Conservation (phyloP, 2,329 filamentous ascomycete genomes). For the Emergomyces pasteurianus region DNA sequence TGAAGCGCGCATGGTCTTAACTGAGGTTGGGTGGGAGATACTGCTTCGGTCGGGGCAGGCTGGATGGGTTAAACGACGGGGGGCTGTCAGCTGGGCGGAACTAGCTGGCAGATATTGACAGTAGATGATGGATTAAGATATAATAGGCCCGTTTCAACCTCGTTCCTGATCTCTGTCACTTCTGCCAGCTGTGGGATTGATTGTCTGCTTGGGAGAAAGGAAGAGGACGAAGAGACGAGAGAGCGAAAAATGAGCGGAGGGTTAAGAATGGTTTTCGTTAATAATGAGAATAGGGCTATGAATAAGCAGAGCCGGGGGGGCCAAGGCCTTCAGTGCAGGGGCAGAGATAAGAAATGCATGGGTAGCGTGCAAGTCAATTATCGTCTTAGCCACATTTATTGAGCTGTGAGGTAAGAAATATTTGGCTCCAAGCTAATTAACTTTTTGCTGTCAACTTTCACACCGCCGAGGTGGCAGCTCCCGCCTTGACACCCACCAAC, state of each 20-base stretch:
- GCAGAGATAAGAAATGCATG: neutral
- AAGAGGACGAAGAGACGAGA: constrained; percentile 2
- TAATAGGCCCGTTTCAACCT: neutral
- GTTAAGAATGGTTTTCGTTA: neutral
- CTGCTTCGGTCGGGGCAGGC: neutral
- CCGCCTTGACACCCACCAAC: neutral
- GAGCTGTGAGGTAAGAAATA: neutral
- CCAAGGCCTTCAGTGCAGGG: neutral
- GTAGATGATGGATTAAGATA: neutral
- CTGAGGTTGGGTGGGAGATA: constrained; percentile 8
- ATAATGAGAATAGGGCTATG: neutral
- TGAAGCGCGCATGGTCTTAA: constrained; percentile 30
- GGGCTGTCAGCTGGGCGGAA: neutral
- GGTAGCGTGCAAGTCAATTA: neutral
- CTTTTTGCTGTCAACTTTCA: neutral
- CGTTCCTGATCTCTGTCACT: neutral
- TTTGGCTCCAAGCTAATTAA: neutral
- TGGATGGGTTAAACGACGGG: constrained; percentile 9
- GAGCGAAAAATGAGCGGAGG: neutral
- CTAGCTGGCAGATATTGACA: neutral
- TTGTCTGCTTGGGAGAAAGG: neutral
- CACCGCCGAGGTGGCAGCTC: neutral
- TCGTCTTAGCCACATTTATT: neutral
- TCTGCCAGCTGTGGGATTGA: constrained; percentile 1
- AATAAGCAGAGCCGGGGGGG: neutral